These are phyloP conservation scores for Cetradonia linearis DNA, from an alignment of 495 filamentous ascomycete species.

Conservation along the genomic window DNA sequence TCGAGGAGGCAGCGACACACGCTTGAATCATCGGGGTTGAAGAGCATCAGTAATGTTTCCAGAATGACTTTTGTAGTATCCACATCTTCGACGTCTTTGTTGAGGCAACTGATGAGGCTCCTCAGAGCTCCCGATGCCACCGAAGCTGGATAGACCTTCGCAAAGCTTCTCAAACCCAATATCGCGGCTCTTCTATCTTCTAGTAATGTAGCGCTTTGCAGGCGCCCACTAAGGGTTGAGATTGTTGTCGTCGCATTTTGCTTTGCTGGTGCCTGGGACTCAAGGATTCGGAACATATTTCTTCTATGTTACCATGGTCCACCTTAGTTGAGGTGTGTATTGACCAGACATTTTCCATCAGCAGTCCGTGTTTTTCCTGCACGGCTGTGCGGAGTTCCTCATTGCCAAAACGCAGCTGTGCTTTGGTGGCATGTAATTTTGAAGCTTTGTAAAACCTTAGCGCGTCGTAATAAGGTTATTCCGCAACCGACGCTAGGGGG, in stretches of 20 bases:
- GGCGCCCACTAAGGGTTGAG: slow-evolving; percentile 70
- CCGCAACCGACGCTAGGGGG: neutral
- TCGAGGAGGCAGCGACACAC: slow-evolving; percentile 34
- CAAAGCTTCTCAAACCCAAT: slow-evolving; percentile 85
- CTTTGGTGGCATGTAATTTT: neutral
- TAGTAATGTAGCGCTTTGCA: slow-evolving; percentile 77
- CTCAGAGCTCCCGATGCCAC: slow-evolving; percentile 88
- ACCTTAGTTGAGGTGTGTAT: neutral
- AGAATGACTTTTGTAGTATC: slow-evolving; percentile 90
- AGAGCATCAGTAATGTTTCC: slow-evolving; percentile 90
- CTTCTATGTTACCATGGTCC: slow-evolving; percentile 10
- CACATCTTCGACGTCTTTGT: slow-evolving; percentile 86
- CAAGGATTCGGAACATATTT: slow-evolving; percentile 84
- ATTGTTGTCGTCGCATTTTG: slow-evolving; percentile 94
- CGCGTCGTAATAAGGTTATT: neutral
- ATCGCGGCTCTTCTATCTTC: slow-evolving; percentile 93
- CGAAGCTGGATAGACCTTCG: slow-evolving; percentile 88
- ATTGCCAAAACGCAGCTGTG: neutral
- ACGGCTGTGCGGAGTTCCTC: neutral
- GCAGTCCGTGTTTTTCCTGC: neutral
- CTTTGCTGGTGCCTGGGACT: slow-evolving; percentile 80
- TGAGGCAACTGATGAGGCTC: slow-evolving; percentile 72
- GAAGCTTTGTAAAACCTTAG: neutral
- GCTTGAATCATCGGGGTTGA: slow-evolving; percentile 61
- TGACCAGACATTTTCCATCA: slow-evolving; percentile 9